phyloP scores from a whole-genome alignment of 2,329 filamentous ascomycete species.

The Diaporthe sp. region DNA sequence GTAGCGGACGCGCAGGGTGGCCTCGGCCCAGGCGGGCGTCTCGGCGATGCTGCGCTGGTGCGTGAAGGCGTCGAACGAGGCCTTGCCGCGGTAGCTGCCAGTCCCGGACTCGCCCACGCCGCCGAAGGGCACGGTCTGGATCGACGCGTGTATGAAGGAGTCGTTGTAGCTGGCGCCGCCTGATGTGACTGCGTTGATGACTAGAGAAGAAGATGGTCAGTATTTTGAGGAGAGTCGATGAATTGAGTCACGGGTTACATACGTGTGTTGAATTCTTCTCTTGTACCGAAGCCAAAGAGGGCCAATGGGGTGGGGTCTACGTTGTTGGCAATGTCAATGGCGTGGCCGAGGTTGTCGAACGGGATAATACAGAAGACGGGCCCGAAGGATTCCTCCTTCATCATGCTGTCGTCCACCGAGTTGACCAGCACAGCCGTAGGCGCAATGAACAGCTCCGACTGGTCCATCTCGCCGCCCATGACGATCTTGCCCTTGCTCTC shows the following conservation, averaged over 20 bases:
- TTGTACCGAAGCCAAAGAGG: slow-evolving; percentile 86
- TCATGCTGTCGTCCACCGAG: slow-evolving; percentile 78
- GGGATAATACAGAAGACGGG: slow-evolving; percentile 89
- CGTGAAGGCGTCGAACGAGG: slow-evolving; percentile 76
- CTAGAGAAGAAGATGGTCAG: slow-evolving; percentile 47
- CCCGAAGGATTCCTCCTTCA: slow-evolving; percentile 89
- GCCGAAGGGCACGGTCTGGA: slow-evolving; percentile 81
- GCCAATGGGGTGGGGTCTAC: slow-evolving; percentile 87
- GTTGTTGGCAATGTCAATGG: slow-evolving; percentile 82
- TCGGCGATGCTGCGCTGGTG: slow-evolving; percentile 67
- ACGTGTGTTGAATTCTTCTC: slow-evolving; percentile 81
- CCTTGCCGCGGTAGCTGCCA: slow-evolving; percentile 81
- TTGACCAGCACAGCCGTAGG: slow-evolving; percentile 91
- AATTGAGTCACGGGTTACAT: slow-evolving; percentile 41
- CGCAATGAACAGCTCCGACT: slow-evolving; percentile 84
- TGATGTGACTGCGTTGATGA: slow-evolving; percentile 71
- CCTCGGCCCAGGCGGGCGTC: slow-evolving; percentile 76
- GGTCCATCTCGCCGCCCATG: slow-evolving; percentile 85
- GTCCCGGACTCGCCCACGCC: slow-evolving; percentile 84
- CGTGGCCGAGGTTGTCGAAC: slow-evolving; percentile 83
- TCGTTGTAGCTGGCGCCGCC: slow-evolving; percentile 76
- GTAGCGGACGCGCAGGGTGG: slow-evolving; percentile 74
- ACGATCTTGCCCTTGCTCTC: slow-evolving; percentile 84
- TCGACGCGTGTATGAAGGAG: slow-evolving; percentile 58
- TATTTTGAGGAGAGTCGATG: not conserved